These are phyloP conservation scores for Lentinula sp. DNA, from an alignment of 768 basidiomycete genomes.

Conservation along the genomic window DNA sequence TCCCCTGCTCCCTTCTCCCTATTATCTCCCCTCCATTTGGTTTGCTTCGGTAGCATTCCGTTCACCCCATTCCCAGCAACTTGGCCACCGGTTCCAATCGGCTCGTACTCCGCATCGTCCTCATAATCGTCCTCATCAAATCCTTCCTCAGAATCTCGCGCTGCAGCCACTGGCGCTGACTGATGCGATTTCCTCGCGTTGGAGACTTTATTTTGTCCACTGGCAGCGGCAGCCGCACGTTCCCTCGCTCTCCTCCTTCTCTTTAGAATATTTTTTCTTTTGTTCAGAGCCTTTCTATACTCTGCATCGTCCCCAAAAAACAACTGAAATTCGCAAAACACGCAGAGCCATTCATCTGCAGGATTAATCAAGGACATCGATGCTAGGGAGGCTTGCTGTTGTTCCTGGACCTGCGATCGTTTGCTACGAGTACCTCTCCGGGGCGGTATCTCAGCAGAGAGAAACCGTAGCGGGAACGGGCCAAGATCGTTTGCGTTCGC, in stretches of 20 bases:
- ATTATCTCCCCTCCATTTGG: conserved; percentile 15
- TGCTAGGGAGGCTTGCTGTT: conserved; percentile 15
- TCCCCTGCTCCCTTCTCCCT: conserved; percentile 15
- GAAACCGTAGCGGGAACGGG: conserved; percentile 58
- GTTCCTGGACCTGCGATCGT: conserved; percentile 12
- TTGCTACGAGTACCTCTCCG: conserved; percentile 17
- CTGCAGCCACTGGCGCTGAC: neutral
- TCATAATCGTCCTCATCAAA: conserved; percentile 16
- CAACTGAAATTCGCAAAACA: conserved; percentile 87
- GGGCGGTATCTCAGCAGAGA: conserved; percentile 62
- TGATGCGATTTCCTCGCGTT: neutral
- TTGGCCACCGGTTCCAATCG: conserved; percentile 10
- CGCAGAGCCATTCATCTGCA: conserved; percentile 89
- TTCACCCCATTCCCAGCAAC: conserved; percentile 10
- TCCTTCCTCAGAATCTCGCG: conserved; percentile 14
- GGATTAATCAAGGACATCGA: conserved; percentile 41
- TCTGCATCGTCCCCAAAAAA: conserved; percentile 81
- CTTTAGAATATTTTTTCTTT: conserved; percentile 61
- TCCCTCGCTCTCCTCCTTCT: conserved; percentile 57
- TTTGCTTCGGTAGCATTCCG: conserved; percentile 12
- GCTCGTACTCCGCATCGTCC: conserved; percentile 22
- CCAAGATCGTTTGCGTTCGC: conserved; percentile 31
- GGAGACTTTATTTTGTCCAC: conserved; percentile 10
- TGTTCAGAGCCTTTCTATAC: conserved; percentile 55
- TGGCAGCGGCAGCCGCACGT: conserved; percentile 37